A percentile compares a stretch with the other conserved stretches of the same genome.
phyloP scores from a whole-genome alignment of 371 early-diverging fungal genomes.

The Thermomucor indicae-seudaticae region DNA sequence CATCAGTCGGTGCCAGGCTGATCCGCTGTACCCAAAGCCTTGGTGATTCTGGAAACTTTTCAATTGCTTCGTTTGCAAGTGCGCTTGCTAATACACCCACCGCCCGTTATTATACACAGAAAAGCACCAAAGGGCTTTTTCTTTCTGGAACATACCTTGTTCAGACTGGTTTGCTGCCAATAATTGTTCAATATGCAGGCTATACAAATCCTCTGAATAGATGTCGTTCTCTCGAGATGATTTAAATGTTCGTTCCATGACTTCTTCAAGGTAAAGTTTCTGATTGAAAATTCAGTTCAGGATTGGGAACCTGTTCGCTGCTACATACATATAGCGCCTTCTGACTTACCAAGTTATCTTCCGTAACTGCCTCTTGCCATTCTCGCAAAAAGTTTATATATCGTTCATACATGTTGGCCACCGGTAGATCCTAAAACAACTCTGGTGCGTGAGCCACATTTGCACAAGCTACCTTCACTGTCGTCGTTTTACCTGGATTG shows the following conservation, averaged over 20 bases:
- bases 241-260: constrained; percentile 21
- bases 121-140: too few relatives aligned
- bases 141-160: constrained; percentile 1
- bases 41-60: too few relatives aligned
- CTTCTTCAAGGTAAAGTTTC: constrained; percentile 47
- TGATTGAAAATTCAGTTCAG: constrained; percentile 9
- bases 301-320: background rate
- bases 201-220: constrained; percentile 44
- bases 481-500: constrained; percentile 27
- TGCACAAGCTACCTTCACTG: constrained; percentile 20
- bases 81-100: too few relatives aligned
- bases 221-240: constrained; percentile 32
- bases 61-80: too few relatives aligned
- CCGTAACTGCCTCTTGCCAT: constrained; percentile 42
- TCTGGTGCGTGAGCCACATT: background rate
- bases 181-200: constrained; percentile 35
- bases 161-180: constrained; percentile 15
- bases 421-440: constrained; percentile 16
- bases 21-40: too few relatives aligned
- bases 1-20: too few relatives aligned
- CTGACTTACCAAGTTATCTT: constrained; percentile 50
- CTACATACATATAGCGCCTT: too few relatives aligned
- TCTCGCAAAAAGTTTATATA: constrained; percentile 59
- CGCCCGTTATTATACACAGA: too few relatives aligned
- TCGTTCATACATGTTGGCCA: constrained; percentile 49